phyloP scores from a whole-genome alignment of 106 monocot species.

The Triglochin maritima region DNA sequence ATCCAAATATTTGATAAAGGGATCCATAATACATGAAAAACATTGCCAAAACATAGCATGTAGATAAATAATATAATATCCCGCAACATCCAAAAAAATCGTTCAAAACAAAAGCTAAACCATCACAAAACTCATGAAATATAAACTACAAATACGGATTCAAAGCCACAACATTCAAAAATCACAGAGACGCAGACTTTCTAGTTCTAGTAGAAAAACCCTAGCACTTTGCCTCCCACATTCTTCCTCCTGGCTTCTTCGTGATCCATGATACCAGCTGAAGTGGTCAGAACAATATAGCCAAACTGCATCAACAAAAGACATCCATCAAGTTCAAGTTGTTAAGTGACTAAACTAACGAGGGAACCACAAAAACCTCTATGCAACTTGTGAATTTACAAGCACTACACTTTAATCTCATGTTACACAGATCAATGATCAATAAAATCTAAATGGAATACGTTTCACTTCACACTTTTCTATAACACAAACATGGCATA shows the following conservation, averaged over 20 bases:
- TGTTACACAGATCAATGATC: neutral
- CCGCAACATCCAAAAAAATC: too few species aligned
- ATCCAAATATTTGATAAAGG: too few species aligned
- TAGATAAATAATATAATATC: too few species aligned
- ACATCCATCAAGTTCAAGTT: neutral
- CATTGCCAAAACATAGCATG: too few species aligned
- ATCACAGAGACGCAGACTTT: neutral
- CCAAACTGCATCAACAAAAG: slow-evolving; percentile 6
- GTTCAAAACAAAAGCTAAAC: too few species aligned
- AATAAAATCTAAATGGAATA: neutral
- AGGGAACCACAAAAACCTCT: too few species aligned
- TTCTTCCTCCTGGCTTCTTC: slow-evolving; percentile 27
- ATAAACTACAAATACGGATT: neutral
- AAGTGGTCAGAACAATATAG: slow-evolving; percentile 19
- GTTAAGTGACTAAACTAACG: neutral
- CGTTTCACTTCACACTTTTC: too few species aligned
- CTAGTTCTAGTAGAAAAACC: slow-evolving; percentile 14
- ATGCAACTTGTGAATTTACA: too few species aligned
- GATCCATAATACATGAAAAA: too few species aligned
- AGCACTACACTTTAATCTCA: neutral
- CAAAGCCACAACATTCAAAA: neutral
- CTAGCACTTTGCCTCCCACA: slow-evolving; percentile 21
- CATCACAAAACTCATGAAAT: neutral
- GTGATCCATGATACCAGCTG: slow-evolving; percentile 19
- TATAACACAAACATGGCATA: too few species aligned